phyloP scores from a whole-genome alignment of 768 basidiomycete genomes.

The Cystobasidium onofrii region DNA sequence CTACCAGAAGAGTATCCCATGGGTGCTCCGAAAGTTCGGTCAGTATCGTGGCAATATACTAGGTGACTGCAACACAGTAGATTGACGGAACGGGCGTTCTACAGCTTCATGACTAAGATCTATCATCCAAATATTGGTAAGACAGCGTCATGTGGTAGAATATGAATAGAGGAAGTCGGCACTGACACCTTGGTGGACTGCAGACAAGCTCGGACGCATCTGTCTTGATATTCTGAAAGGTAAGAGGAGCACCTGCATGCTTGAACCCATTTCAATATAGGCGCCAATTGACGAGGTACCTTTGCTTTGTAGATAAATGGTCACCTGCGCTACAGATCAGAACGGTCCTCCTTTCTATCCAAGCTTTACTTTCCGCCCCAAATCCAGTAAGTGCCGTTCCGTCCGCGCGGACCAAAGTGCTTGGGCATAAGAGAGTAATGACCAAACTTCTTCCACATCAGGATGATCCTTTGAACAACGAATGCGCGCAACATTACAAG shows the following conservation, averaged over 20 bases:
- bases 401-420: constrained; percentile 33
- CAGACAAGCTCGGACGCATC: constrained; percentile 97
- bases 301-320: constrained; percentile 78
- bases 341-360: constrained; percentile 90
- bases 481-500: constrained; percentile 93
- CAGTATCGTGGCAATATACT: constrained; percentile 88
- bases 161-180: background rate
- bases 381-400: constrained; percentile 57
- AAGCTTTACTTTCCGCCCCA: constrained; percentile 89
- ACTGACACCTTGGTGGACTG: background rate
- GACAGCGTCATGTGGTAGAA: constrained; percentile 44
- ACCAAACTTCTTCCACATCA: constrained; percentile 7
- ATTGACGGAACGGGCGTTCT: background rate
- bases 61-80: background rate
- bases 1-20: constrained; percentile 99
- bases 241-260: constrained; percentile 46
- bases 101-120: constrained; percentile 50
- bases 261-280: too few species aligned
- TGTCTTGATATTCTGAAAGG: constrained; percentile 97
- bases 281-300: too few species aligned
- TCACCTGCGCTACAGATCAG: constrained; percentile 97
- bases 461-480: constrained; percentile 86
- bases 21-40: constrained; percentile 96
- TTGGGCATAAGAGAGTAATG: background rate
- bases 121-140: constrained; percentile 98